Conservation (phyloP, 1,284 basidiomycete genomes). For the Vanrija sp. region DNA sequence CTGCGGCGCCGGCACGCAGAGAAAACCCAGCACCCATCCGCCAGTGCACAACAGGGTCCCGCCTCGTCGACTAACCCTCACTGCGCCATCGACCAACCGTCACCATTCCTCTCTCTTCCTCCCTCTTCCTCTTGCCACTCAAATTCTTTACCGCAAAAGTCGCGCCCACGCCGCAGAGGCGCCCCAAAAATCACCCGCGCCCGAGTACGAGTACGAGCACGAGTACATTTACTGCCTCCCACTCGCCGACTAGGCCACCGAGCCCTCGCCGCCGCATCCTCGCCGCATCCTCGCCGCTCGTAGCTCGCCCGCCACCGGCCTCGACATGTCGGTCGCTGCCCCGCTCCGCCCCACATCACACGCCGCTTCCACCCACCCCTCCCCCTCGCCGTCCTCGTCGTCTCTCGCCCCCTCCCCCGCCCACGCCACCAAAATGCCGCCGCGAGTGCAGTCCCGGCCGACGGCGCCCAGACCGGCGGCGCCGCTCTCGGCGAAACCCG, state of each 20-base stretch:
- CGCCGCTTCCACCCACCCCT: conserved; percentile 1
- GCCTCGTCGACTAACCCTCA: neutral
- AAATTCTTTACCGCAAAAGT: neutral
- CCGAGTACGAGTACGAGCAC: neutral
- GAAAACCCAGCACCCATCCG: no score
- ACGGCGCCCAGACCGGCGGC: neutral
- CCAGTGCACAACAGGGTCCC: no score
- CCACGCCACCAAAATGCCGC: conserved; percentile 8
- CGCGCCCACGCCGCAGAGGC: neutral
- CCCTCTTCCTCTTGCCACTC: neutral
- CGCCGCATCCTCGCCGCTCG: neutral
- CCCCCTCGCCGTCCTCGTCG: neutral
- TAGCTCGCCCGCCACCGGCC: neutral
- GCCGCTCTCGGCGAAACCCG: neutral
- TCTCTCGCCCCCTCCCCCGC: neutral
- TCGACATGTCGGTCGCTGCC: conserved; percentile 7
- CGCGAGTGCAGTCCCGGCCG: conserved; percentile 1
- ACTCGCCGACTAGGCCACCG: neutral
- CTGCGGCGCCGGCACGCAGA: no score
- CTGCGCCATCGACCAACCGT: neutral
- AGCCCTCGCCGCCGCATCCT: neutral
- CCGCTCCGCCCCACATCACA: conserved; percentile 1
- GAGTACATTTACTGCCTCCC: neutral
- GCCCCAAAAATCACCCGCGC: no score
- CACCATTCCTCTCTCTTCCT: neutral